These are phyloP conservation scores for Crassisporium funariophilum DNA, from an alignment of 768 basidiomycete species.

Conservation along the genomic window DNA sequence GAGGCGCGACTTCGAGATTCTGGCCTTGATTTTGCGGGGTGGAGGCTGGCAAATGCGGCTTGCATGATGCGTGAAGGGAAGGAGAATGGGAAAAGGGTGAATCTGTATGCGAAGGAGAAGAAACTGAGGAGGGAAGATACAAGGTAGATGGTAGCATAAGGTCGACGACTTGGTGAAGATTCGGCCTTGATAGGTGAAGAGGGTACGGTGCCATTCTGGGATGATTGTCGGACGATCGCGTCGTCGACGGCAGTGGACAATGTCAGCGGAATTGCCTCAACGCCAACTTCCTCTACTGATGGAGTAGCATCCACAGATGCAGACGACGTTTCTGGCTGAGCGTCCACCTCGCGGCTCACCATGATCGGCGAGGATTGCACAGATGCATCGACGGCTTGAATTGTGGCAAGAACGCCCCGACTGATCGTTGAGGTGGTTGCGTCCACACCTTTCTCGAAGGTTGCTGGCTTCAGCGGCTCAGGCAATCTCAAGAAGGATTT, in stretches of 20 bases:
- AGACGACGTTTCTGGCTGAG: slow-evolving; percentile 32
- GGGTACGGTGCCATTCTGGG: slow-evolving; percentile 1
- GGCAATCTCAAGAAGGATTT: slow-evolving; percentile 39
- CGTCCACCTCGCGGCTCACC: slow-evolving; percentile 36
- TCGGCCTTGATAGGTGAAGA: slow-evolving; percentile 17
- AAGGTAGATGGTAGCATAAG: slow-evolving; percentile 31
- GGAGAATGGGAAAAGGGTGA: slow-evolving; percentile 51
- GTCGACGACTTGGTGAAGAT: slow-evolving; percentile 14
- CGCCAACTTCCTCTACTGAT: slow-evolving; percentile 39
- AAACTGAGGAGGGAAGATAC: slow-evolving; percentile 44
- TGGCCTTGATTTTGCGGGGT: slow-evolving; percentile 22
- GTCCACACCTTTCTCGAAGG: slow-evolving; percentile 50
- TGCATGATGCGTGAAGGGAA: slow-evolving; percentile 46
- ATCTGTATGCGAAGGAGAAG: slow-evolving; percentile 49
- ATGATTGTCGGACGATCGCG: slow-evolving; percentile 7
- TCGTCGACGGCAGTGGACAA: slow-evolving; percentile 41
- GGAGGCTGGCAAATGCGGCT: slow-evolving; percentile 24
- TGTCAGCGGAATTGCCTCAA: slow-evolving; percentile 56
- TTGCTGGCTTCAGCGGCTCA: slow-evolving; percentile 28
- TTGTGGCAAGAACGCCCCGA: slow-evolving; percentile 33
- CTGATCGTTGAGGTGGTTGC: slow-evolving; percentile 36
- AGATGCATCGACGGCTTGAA: slow-evolving; percentile 30
- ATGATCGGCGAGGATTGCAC: slow-evolving; percentile 40
- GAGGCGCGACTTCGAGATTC: slow-evolving; percentile 8
- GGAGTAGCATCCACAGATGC: slow-evolving; percentile 54